Evolutionary conservation across 345 rosid species (phyloP).

Genomic region (Triadica sebifera): DNA sequence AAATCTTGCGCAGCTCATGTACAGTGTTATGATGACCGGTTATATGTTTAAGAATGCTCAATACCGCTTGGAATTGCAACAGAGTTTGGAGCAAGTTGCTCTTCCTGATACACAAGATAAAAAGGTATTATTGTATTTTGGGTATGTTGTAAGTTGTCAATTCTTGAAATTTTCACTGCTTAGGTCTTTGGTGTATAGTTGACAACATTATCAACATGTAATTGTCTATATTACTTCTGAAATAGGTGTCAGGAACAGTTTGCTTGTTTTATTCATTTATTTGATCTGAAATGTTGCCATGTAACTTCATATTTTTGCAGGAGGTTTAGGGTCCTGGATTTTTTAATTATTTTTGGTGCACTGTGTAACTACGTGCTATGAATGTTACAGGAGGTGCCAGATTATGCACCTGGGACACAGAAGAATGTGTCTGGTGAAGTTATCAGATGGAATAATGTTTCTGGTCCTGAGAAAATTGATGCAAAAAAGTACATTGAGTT

Average conservation of each 20-base stretch:
- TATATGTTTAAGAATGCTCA: constrained; percentile 96
- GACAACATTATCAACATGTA: neutral
- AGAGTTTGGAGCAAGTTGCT: constrained; percentile 85
- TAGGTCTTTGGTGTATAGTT: neutral
- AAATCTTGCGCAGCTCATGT: constrained; percentile 97
- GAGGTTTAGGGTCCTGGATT: no score
- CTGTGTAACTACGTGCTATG: constrained; percentile 10
- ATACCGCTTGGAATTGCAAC: constrained; percentile 83
- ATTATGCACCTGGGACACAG: constrained; percentile 91
- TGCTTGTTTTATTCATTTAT: neutral
- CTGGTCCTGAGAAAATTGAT: constrained; percentile 88
- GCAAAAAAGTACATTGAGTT: constrained; percentile 86
- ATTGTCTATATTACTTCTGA: neutral
- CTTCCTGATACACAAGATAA: constrained; percentile 66
- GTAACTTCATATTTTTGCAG: neutral
- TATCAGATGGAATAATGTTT: constrained; percentile 79
- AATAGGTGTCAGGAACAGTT: neutral
- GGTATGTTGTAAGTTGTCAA: neutral
- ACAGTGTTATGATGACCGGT: constrained; percentile 94
- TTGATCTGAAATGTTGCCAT: neutral
- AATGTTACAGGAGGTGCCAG: constrained; percentile 51
- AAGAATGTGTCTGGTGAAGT: constrained; percentile 95
- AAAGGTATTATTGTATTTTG: constrained; percentile 40
- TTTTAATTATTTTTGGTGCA: neutral
- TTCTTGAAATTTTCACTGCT: neutral